Evolutionary conservation across 2,329 filamentous ascomycete species (phyloP).

Genomic region (Clarireedia homoeocarpa): DNA sequence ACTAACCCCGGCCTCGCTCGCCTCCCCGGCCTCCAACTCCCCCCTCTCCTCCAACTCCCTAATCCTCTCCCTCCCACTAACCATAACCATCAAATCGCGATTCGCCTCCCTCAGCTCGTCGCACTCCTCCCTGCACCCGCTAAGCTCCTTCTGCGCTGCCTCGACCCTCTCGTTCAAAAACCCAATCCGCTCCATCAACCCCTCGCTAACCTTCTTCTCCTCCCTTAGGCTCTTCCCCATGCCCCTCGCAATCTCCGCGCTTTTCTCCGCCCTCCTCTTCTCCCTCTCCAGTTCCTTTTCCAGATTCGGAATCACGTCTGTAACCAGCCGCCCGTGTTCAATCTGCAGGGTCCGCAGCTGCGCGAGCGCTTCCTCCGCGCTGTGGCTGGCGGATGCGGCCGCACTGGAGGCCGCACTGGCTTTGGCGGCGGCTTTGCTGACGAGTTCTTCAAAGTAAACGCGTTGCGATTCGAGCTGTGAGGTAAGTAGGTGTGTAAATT

Average conservation of each 20-base stretch:
- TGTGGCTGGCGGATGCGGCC: slow-evolving; percentile 52
- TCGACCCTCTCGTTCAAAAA: slow-evolving; percentile 59
- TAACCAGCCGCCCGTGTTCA: slow-evolving; percentile 40
- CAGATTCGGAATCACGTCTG: slow-evolving; percentile 54
- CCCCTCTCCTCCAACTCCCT: slow-evolving; percentile 57
- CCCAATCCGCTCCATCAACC: slow-evolving; percentile 73
- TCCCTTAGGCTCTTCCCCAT: slow-evolving; percentile 73
- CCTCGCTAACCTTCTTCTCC: slow-evolving; percentile 77
- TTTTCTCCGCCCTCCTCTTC: slow-evolving; percentile 59
- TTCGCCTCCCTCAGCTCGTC: slow-evolving; percentile 81
- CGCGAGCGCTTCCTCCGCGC: slow-evolving; percentile 41
- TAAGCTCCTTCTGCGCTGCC: slow-evolving; percentile 53
- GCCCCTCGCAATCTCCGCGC: slow-evolving; percentile 66
- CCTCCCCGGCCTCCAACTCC: slow-evolving; percentile 56
- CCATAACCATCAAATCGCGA: slow-evolving; percentile 79
- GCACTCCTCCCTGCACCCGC: slow-evolving; percentile 77
- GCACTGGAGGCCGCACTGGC: slow-evolving; percentile 63
- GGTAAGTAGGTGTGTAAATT: slow-evolving; percentile 90
- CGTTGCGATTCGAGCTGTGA: slow-evolving; percentile 90
- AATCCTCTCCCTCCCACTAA: slow-evolving; percentile 74
- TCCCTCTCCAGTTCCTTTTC: slow-evolving; percentile 68
- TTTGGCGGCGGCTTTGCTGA: slow-evolving; percentile 85
- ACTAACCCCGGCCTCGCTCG: slow-evolving; percentile 64
- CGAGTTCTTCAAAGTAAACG: slow-evolving; percentile 87
- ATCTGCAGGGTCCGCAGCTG: slow-evolving; percentile 45